phyloP scores from a whole-genome alignment of 192 early-diverging fungal genomes.

The Coemansia sp. region DNA sequence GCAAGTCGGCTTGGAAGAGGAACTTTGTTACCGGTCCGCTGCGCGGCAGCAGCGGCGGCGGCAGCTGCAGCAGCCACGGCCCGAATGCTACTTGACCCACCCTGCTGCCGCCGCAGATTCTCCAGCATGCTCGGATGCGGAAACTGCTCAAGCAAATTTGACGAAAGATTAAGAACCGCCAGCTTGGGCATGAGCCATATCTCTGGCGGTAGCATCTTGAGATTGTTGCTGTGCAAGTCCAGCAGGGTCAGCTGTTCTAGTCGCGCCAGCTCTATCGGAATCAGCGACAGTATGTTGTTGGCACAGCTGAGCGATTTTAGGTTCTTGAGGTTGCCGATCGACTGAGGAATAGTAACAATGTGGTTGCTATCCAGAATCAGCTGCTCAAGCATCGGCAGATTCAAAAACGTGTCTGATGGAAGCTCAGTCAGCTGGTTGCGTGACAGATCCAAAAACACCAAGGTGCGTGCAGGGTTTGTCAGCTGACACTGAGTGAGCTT shows the following conservation, averaged over 20 bases:
- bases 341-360: constrained; percentile 62
- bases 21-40: constrained; percentile 34
- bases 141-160: constrained; percentile 78
- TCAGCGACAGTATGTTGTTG: constrained; percentile 64
- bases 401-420: constrained; percentile 59
- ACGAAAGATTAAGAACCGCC: constrained; percentile 69
- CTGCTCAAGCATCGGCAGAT: constrained; percentile 56
- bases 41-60: constrained; percentile 50
- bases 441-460: constrained; percentile 58
- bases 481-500: constrained; percentile 68
- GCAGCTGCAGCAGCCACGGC: constrained; percentile 50
- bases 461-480: constrained; percentile 40
- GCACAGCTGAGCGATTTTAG: constrained; percentile 60
- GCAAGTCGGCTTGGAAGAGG: constrained; percentile 17
- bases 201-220: constrained; percentile 67
- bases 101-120: constrained; percentile 48
- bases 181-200: constrained; percentile 75
- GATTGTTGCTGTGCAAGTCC: constrained; percentile 75
- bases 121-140: constrained; percentile 66
- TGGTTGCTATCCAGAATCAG: constrained; percentile 70
- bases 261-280: constrained; percentile 69
- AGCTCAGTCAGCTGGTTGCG: constrained; percentile 69
- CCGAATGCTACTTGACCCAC: constrained; percentile 41
- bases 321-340: constrained; percentile 56
- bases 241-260: constrained; percentile 60